A percentile compares a stretch with the other conserved stretches of the same genome.
Conservation (phyloP, 2,329 filamentous ascomycete genomes). For the Aspergillus brasiliensis region DNA sequence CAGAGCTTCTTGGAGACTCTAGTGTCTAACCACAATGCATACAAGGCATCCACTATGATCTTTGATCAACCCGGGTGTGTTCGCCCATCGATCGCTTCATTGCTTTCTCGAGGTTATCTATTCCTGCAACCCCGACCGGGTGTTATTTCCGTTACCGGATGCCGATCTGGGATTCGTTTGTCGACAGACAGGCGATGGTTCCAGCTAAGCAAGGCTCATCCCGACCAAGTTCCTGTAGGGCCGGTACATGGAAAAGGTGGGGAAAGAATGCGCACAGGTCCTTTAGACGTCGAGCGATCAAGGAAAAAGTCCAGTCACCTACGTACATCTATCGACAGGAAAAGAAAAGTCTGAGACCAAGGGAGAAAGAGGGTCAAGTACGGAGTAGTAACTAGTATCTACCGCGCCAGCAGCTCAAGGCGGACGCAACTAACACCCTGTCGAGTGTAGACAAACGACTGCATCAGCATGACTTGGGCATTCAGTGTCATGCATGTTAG, state of each 20-base stretch:
- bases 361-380: too few species aligned
- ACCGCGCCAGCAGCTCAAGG: background rate
- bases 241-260: constrained; percentile 2
- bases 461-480: background rate
- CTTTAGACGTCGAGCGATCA: background rate
- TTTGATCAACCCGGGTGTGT: too few species aligned
- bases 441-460: background rate
- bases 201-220: constrained; percentile 1
- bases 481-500: background rate
- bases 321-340: background rate
- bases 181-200: background rate
- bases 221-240: constrained; percentile 3
- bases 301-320: background rate
- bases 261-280: constrained; percentile 9
- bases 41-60: background rate
- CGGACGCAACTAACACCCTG: background rate
- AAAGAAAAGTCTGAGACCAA: background rate
- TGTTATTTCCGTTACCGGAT: background rate
- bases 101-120: background rate
- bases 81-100: background rate
- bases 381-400: too few species aligned
- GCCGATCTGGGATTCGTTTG: background rate
- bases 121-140: background rate
- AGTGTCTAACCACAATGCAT: background rate
- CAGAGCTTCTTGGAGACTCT: background rate